phyloP scores from a whole-genome alignment of 306 rosid species.

The Urtica urens region DNA sequence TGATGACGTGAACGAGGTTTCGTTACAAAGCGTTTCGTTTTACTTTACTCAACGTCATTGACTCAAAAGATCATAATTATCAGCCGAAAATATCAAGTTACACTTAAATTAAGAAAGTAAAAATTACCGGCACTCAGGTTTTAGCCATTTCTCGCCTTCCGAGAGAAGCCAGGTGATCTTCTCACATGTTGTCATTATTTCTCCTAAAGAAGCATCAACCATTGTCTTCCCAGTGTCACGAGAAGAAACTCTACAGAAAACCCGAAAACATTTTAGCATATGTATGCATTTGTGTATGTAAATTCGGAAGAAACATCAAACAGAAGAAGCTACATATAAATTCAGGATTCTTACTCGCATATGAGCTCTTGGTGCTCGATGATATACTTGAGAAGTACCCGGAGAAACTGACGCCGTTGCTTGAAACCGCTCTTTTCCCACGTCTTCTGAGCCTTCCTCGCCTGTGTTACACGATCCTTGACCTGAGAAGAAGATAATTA shows the following conservation, averaged over 20 bases:
- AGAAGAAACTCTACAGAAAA: conserved; percentile 59
- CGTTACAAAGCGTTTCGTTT: neutral
- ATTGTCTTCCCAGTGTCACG: conserved; percentile 94
- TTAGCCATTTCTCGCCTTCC: conserved; percentile 84
- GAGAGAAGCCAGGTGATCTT: conserved; percentile 94
- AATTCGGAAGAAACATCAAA: no score
- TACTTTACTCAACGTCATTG: neutral
- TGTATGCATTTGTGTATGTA: no score
- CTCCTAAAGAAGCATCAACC: conserved; percentile 90
- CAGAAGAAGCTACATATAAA: neutral
- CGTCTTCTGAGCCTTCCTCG: conserved; percentile 71
- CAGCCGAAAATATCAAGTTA: neutral
- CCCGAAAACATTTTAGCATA: no score
- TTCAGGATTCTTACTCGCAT: conserved; percentile 66
- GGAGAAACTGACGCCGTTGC: conserved; percentile 78
- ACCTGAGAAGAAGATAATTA: conserved; percentile 41
- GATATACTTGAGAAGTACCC: conserved; percentile 74
- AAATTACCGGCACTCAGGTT: conserved; percentile 77
- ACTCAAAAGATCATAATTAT: neutral
- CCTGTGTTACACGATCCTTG: conserved; percentile 63
- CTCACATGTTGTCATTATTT: conserved; percentile 91
- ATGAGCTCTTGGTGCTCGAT: conserved; percentile 77
- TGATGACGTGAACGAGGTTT: conserved; percentile 4
- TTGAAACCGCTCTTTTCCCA: conserved; percentile 89
- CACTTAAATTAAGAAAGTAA: neutral